Base-by-base conservation (phyloP, 2,329 filamentous ascomycete species). In the Colletotrichum echinochloae region DNA sequence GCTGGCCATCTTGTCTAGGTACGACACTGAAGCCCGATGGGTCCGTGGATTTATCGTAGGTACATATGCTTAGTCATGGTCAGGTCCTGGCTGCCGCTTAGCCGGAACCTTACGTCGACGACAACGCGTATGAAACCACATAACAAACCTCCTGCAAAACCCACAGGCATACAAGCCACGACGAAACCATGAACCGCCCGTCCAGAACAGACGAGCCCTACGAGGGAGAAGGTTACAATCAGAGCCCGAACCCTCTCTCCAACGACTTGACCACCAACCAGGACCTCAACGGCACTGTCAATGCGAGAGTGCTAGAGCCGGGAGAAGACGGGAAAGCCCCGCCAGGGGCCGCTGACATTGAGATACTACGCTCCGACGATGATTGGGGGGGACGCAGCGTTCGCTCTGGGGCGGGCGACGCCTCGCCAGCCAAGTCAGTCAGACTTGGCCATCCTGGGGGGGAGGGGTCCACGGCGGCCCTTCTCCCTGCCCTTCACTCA, bases 231-330 rank as follows among this genome's bases (percentile, higher is more conserved):
- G 78, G 76, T 59, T 84, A 79, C 74, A 87, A 87, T 72, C 85
- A 87, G 75, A 86, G 78, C 70, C 85, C 85, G 3, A 78, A 81
- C 72, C 78, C 79, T 5, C 77, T 86, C 30, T 81, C 82, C n/a
- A 79, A 79, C 60, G 84, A 86, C 73, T 76, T 83, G 37, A 86
- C 83, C 7, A 87, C 85, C 26, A 80, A 82, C 56, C 82, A 82
- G 60, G 84, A 86, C 65, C 75, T 87, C 57, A 81, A 82, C 72
- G 79, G 80, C 60, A 76, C 84, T 66, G 83, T 81, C 56, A 86
- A 84, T 62, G 44, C 48, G 49, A 62, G 67, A 28, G 60, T 48
- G 12, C 28, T 59, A 35, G 60, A 26, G 46, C 35, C 56, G 9
- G 67, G 51, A 26, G 20, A 30, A 20, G 52, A 60, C 35, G 33